These are phyloP conservation scores for Nigrospora oryzae DNA, from an alignment of 2,329 filamentous ascomycete species.

Conservation along the genomic window DNA sequence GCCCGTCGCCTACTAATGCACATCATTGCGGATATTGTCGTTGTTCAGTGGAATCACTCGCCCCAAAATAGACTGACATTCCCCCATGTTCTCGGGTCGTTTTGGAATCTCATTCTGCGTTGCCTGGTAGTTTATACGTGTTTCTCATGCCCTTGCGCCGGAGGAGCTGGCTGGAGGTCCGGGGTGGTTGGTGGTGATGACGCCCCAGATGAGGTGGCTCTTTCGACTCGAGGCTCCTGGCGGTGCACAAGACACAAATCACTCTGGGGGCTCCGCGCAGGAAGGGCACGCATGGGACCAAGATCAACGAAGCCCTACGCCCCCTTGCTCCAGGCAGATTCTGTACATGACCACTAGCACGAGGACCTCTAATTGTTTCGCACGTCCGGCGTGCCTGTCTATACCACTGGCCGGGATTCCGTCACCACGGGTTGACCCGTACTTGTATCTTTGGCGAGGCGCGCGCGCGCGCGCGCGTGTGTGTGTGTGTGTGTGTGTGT, in stretches of 20 bases:
- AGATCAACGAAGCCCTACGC: background rate
- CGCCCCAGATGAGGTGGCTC: too few species aligned
- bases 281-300: background rate
- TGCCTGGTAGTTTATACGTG: constrained; percentile 23
- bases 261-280: background rate
- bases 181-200: too few species aligned
- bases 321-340: background rate
- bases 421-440: too few species aligned
- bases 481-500: too few species aligned
- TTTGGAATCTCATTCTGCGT: constrained; percentile 22
- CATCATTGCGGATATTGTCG: constrained; percentile 18
- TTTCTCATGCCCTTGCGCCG: constrained; percentile 14
- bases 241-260: too few species aligned
- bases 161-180: background rate
- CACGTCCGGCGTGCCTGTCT: background rate
- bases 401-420: too few species aligned
- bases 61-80: constrained; percentile 23
- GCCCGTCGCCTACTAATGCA: constrained; percentile 7
- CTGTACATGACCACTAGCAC: constrained; percentile 1
- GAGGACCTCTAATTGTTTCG: constrained; percentile 1
- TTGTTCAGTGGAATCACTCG: constrained; percentile 11
- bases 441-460: too few species aligned
- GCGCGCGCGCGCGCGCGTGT: too few species aligned
- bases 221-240: too few species aligned
- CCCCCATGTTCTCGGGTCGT: constrained; percentile 19